A percentile compares a stretch with the other conserved stretches of the same genome.
These are phyloP conservation scores for Trifolium dubium DNA, from an alignment of 306 rosid genomes.

Conservation along the genomic window DNA sequence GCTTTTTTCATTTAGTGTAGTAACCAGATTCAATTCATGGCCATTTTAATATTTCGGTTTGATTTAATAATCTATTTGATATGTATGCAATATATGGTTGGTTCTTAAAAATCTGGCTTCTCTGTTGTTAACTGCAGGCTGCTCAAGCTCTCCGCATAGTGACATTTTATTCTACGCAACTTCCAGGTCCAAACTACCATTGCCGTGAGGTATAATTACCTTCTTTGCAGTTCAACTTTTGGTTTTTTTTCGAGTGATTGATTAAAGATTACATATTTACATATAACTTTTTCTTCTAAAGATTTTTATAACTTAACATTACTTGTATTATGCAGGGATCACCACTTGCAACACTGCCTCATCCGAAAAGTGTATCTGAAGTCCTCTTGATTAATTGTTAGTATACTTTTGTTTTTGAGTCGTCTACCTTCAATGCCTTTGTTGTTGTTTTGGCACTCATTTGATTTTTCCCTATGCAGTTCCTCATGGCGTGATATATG, in stretches of 20 bases:
- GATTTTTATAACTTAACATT: neutral
- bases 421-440: slow-evolving; percentile 20
- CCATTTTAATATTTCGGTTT: neutral
- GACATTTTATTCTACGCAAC: slow-evolving; percentile 97
- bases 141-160: slow-evolving; percentile 84
- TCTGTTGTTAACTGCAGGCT: slow-evolving; percentile 58
- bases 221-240: slow-evolving; percentile 6
- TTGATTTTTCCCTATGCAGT: slow-evolving; percentile 62
- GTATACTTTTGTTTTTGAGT: slow-evolving; percentile 24
- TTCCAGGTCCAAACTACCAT: slow-evolving; percentile 99
- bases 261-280: neutral
- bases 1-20: too few species aligned
- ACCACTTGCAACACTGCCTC: slow-evolving; percentile 81
- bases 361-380: slow-evolving; percentile 69
- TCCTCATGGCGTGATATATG: slow-evolving; percentile 83
- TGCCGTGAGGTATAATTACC: slow-evolving; percentile 82
- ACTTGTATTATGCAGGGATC: slow-evolving; percentile 69
- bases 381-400: slow-evolving; percentile 85
- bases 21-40: neutral
- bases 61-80: slow-evolving; percentile 9
- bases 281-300: neutral
- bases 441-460: slow-evolving; percentile 35
- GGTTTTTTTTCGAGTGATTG: neutral
- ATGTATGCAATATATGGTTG: slow-evolving; percentile 3
- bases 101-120: slow-evolving; percentile 27